Percentiles rank a stretch among this genome's conserved stretches.
phyloP scores from a whole-genome alignment of 305 asterid genomes.

The Withania somnifera region DNA sequence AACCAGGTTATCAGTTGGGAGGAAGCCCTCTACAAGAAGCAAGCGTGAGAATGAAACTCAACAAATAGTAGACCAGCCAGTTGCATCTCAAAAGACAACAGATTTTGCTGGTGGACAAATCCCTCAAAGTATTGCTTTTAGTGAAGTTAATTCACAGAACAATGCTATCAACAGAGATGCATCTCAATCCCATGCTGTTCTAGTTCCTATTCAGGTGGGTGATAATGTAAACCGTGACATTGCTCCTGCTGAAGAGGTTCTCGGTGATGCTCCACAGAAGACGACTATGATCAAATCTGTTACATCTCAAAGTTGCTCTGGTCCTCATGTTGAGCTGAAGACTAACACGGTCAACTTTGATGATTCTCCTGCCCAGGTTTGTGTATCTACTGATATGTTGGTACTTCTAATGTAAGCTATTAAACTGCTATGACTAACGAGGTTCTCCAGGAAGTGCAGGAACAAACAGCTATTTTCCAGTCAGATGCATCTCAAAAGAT shows the following conservation, averaged over 20 bases:
- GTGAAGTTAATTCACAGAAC: slow-evolving; percentile 10
- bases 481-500: slow-evolving; percentile 6
- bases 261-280: not conserved
- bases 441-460: slow-evolving; percentile 1
- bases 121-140: slow-evolving; percentile 16
- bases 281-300: not conserved
- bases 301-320: slow-evolving; percentile 6
- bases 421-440: not conserved
- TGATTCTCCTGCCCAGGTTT: slow-evolving; percentile 4
- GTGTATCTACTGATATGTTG: not conserved
- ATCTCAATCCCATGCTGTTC: slow-evolving; percentile 1
- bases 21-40: slow-evolving; percentile 37
- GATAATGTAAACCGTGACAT: not conserved
- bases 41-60: slow-evolving; percentile 28
- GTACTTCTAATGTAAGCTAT: not conserved
- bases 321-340: slow-evolving; percentile 1
- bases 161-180: not conserved
- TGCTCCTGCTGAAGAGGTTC: not conserved
- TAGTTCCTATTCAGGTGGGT: not conserved
- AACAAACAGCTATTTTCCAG: not conserved
- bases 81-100: slow-evolving; percentile 23
- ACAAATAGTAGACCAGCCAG: slow-evolving; percentile 18
- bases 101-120: slow-evolving; percentile 19
- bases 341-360: not conserved
- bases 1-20: slow-evolving; percentile 55